phyloP scores from a whole-genome alignment of 345 rosid genomes.

The Salix purpurea region DNA sequence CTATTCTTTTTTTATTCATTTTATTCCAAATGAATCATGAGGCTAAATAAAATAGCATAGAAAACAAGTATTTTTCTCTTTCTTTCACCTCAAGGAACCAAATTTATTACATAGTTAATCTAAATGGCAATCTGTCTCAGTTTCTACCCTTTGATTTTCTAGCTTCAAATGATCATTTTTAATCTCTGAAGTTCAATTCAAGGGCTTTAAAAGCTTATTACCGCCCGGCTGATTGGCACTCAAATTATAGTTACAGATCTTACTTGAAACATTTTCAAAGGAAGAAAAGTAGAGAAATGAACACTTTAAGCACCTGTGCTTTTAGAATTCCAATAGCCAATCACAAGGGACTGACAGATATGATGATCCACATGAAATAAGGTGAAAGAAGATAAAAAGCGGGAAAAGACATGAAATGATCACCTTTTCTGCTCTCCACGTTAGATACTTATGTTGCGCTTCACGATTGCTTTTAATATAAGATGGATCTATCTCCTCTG shows the following conservation, averaged over 20 bases:
- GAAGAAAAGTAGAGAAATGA: neutral
- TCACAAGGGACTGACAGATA: neutral
- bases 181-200: too few species aligned
- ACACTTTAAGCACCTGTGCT: neutral
- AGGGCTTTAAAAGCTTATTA: neutral
- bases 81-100: neutral
- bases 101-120: neutral
- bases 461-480: slow-evolving; percentile 37
- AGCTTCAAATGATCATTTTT: neutral
- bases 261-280: neutral
- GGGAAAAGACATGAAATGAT: neutral
- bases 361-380: neutral
- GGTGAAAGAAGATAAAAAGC: neutral
- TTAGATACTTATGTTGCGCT: slow-evolving; percentile 63
- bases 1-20: too few species aligned
- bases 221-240: neutral
- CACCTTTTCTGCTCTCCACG: slow-evolving; percentile 78
- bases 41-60: too few species aligned
- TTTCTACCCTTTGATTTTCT: neutral
- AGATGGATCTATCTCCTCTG: slow-evolving; percentile 36
- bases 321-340: neutral
- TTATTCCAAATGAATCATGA: neutral
- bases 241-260: neutral
- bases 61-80: neutral
- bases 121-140: neutral